Base-by-base conservation (phyloP, 164 flowering plant species). In the Euptelea pleiosperma region DNA sequence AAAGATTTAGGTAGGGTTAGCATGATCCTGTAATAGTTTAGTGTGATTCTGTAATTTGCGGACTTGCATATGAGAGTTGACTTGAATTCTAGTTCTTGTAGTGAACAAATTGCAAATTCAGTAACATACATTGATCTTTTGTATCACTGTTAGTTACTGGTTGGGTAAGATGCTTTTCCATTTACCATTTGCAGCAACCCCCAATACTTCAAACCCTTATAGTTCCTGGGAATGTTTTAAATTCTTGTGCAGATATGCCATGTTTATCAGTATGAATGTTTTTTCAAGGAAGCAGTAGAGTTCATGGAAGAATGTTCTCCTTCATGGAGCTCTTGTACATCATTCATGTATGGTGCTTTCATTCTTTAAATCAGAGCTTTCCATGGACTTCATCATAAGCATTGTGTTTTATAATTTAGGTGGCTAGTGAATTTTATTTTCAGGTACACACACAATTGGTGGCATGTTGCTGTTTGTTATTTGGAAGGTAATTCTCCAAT, bases 381-480 rank as follows among this genome's bases (percentile, higher is more conserved):
- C 50, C 9, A 10, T 19, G n/a, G 16, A 14, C 16, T 47, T 40
- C 7, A 12, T 53, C 34, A 46, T 45, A n/a, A 22, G 8, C 6
- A n/a, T 37, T 48, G 10, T 14, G 6, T 52, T 35, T 48, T 6
- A 45, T 33, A 5, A 54, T 48, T 46, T 61, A 26, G 44, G 55
- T 54, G 29, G n/a, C n/a, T n/a, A 19, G 29, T 65, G 35, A 47
- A 41, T 50, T 58, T 28, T 25, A 44, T 54, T 22, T 63, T 58
- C 68, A 93, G 98, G 85, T 70, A 70, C 34, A 87, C 98, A 34
- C 98, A 93, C 73, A 90, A 93, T 72, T 93, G 98, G 98, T 93
- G 98, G 98, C 98, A 93, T 75, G 90, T 93, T 63, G 91, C 97
- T 42, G 79, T 93, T 60, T 93, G 98, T 73, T 86, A 86, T 75